A percentile compares a stretch with the other conserved stretches of the same genome.
phyloP scores from a whole-genome alignment of 306 rosid species.

The Cicer chorassanicum region DNA sequence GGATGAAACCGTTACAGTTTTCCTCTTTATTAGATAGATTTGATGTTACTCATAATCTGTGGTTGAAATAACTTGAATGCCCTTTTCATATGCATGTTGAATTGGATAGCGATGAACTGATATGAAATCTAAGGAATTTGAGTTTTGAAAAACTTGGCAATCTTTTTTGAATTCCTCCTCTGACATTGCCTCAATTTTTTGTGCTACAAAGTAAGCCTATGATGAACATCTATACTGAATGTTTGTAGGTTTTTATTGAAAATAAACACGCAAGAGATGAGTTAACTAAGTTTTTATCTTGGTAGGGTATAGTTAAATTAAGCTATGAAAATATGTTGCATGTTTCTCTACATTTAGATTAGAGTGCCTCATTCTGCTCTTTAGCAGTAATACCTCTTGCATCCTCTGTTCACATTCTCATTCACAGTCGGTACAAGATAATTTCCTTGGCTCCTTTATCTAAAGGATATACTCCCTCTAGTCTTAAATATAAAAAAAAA shows the following conservation, averaged over 20 bases:
- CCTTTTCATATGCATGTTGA: background rate
- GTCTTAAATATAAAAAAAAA: too few species aligned
- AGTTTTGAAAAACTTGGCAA: background rate
- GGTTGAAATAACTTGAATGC: background rate
- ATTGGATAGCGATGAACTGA: background rate
- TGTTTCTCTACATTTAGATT: background rate
- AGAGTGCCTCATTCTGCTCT: conserved; percentile 5
- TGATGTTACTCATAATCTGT: background rate
- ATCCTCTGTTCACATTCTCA: background rate
- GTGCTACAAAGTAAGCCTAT: background rate
- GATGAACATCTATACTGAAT: background rate
- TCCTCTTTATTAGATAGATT: conserved; percentile 13
- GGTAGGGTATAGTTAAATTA: background rate
- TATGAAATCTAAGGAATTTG: background rate
- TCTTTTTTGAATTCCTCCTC: background rate
- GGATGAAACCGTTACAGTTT: conserved; percentile 7
- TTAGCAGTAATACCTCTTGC: background rate
- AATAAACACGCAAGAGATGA: background rate
- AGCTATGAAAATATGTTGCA: background rate
- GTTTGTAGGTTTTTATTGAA: background rate
- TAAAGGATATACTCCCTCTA: too few species aligned
- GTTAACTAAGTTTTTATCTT: background rate
- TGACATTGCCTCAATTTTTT: background rate
- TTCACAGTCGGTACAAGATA: background rate
- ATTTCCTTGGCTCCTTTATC: too few species aligned